A percentile compares a stretch with the other conserved stretches of the same genome.
These are phyloP conservation scores for Pseudogymnoascus sp. DNA, from an alignment of 2,329 filamentous ascomycete species.

Conservation along the genomic window DNA sequence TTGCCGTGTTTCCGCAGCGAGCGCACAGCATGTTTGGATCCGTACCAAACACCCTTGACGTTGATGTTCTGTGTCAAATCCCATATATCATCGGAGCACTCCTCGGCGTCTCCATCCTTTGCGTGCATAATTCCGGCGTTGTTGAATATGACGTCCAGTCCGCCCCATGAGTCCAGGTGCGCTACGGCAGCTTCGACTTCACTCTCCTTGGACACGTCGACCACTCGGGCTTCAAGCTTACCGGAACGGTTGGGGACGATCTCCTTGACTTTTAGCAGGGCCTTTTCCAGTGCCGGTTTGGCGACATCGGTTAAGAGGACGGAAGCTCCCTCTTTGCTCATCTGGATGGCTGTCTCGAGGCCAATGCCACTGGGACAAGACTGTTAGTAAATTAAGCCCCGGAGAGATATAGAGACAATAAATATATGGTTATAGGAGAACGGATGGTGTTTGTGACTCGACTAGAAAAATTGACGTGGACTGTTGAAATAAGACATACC, in stretches of 20 bases:
- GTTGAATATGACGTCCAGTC: slow-evolving; percentile 68
- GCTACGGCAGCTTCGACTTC: slow-evolving; percentile 55
- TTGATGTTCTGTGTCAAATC: slow-evolving; percentile 68
- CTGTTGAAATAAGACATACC: slow-evolving; percentile 38
- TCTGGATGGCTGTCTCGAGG: slow-evolving; percentile 64
- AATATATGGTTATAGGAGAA: too few species aligned
- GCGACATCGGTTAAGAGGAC: slow-evolving; percentile 66
- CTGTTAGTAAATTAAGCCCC: neutral
- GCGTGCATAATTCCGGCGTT: slow-evolving; percentile 76
- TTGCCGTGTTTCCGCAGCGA: slow-evolving; percentile 60
- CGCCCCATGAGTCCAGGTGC: slow-evolving; percentile 58
- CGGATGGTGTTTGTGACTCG: neutral
- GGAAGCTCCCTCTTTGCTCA: slow-evolving; percentile 60
- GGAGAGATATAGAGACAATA: too few species aligned
- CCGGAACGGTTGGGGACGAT: slow-evolving; percentile 43
- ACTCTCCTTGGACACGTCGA: slow-evolving; percentile 61
- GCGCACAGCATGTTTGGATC: slow-evolving; percentile 63
- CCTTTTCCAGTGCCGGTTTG: slow-evolving; percentile 52
- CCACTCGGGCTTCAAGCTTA: slow-evolving; percentile 42
- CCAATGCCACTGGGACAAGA: slow-evolving; percentile 52
- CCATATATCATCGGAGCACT: slow-evolving; percentile 67
- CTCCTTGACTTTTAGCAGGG: slow-evolving; percentile 49
- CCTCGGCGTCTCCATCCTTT: slow-evolving; percentile 53
- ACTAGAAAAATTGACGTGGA: neutral
- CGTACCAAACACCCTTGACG: slow-evolving; percentile 72